Base-by-base conservation (phyloP, 352 stramenopile species). In the Phytophthora quininea region DNA sequence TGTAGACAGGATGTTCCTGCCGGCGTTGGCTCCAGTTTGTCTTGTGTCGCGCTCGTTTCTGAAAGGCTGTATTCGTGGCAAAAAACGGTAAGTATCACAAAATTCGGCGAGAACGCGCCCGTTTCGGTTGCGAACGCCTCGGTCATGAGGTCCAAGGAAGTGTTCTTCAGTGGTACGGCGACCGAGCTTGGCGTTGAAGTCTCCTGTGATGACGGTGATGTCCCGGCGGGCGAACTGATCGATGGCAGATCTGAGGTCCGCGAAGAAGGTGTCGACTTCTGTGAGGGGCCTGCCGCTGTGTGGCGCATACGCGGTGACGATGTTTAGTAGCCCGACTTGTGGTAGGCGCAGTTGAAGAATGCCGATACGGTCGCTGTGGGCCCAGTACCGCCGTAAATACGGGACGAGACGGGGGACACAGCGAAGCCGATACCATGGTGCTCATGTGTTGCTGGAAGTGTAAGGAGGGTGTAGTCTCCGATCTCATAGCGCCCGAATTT, bases 401-500 rank as follows among this genome's bases (percentile, higher is more conserved):
- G 42, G 42, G 42, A 48, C n/a, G 5, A 48, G n/a, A n/a, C n/a
- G 11, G 42, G 42, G 42, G 42, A 48, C 4, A 48, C 42, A 4
- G 42, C 42, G n/a, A 48, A 48, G n/a, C 42, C 42, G 42, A 48
- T 27, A 6, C 42, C 42, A 27, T 48, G 42, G n/a, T n/a, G n/a
- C n/a, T n/a, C n/a, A n/a, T 48, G 7, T 48, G 8, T n/a, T 4
- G n/a, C n/a, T n/a, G n/a, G n/a, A n/a, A 48, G 42, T 48, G 42
- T 48, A 7, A 48, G 42, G 5, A 48, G 12, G 46, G 42, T 48
- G 42, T 48, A 48, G 42, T 48, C n/a, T 7, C 55, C 42, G 42
- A 47, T n/a, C n/a, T n/a, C n/a, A n/a, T n/a, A 9, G 67, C 53
- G 54, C 77, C 77, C 54, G 76, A n/a, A 10, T 11, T 48, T 14